Base-by-base conservation (phyloP, 2,329 filamentous ascomycete genomes). In the Alternaria sp. region DNA sequence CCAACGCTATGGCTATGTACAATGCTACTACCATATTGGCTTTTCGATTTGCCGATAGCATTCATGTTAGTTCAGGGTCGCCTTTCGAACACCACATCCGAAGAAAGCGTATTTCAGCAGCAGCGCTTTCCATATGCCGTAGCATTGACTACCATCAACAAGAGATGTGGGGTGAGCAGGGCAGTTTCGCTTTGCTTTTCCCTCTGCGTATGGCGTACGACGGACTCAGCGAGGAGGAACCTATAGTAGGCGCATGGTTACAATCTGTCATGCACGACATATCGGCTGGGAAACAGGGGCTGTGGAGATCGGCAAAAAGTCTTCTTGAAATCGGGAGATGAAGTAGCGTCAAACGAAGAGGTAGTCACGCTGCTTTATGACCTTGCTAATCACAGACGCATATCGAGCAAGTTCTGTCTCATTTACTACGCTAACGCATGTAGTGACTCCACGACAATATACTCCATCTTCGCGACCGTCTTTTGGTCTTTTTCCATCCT, bases 121-220 rank as follows among this genome's bases (percentile, higher is more conserved):
- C 51, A 7, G 51, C 26, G 11, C 38, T 54, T 30, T 22, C 24
- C 18, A 54, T 54, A 32, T 54, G 51, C 30, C 51, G 51, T 32
- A 54, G 51, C 41, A 28, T 54, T 22, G 41, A 54, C 7, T 46
- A 54, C 16, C 51, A 54, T 32, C 43, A 46, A 8, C 28, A 16
- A 44, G 39, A 44, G 41, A 12, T n/a, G 20, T 46, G 22, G n/a
- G 51, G 51, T n/a, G 51, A 54, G 30, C 51, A 44, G 16, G 39
- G 51, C n/a, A 16, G 24, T 36, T 54, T 54, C 11, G 41, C 34
- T 26, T 20, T 54, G 4, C 51, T 54, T 7, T 54, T 54, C 30
- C 51, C 51, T 20, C 41, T 54, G 8, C 51, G 51, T 16, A 54
- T 54, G 51, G 51, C 51, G 16, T 43, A 54, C 22, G 51, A 54